These are phyloP conservation scores for Isabelozyma rhagii DNA, from an alignment of 805 yeast species.

Conservation along the genomic window DNA sequence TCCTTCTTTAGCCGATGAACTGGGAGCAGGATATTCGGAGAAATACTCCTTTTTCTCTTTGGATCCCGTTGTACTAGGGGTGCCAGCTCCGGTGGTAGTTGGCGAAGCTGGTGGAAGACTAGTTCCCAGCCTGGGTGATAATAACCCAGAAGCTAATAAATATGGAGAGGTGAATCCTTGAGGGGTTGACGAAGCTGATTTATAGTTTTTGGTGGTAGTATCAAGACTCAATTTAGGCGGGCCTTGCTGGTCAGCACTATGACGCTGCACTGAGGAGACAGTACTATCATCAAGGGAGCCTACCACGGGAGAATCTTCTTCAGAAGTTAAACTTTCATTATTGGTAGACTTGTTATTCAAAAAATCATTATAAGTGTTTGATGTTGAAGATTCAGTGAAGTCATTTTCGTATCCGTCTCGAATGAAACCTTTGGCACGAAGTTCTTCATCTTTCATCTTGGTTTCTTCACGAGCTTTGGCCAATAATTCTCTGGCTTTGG, in stretches of 20 bases:
- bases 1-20: neutral
- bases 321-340: slow-evolving; percentile 21
- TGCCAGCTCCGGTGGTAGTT: slow-evolving; percentile 1
- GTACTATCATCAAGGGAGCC: slow-evolving; percentile 33
- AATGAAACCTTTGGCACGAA: slow-evolving; percentile 39
- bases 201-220: slow-evolving; percentile 16
- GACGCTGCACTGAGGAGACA: slow-evolving; percentile 15
- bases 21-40: neutral
- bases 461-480: slow-evolving; percentile 80
- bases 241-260: slow-evolving; percentile 8
- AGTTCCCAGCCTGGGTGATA: slow-evolving; percentile 45
- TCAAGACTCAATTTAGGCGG: slow-evolving; percentile 31
- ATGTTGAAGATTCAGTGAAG: neutral
- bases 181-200: slow-evolving; percentile 41
- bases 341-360: slow-evolving; percentile 2
- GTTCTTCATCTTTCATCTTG: slow-evolving; percentile 49
- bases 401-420: slow-evolving; percentile 20
- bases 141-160: slow-evolving; percentile 58
- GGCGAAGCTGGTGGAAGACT: slow-evolving; percentile 12
- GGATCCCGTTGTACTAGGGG: slow-evolving; percentile 8
- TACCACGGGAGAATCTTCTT: slow-evolving; percentile 28
- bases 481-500: slow-evolving; percentile 81
- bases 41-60: slow-evolving; percentile 3
- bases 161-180: slow-evolving; percentile 69
- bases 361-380: neutral